A percentile compares a stretch with the other conserved stretches of the same genome.
phyloP scores from a whole-genome alignment of 176 grass and related monocot species.

The Otatea glauca region DNA sequence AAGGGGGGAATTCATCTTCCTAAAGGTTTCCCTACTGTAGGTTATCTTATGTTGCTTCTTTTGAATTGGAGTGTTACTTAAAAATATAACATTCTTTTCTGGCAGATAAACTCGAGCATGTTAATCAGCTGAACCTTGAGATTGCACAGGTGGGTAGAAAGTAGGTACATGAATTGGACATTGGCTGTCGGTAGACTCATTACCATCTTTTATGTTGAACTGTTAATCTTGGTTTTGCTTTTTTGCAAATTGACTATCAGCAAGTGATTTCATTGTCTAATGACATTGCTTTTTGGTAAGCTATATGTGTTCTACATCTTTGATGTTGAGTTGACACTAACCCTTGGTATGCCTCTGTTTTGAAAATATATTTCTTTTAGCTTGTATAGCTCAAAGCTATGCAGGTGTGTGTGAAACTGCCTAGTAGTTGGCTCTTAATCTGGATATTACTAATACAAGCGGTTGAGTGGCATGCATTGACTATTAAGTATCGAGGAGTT shows the following conservation, averaged over 20 bases:
- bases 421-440: not conserved
- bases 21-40: conserved; percentile 52
- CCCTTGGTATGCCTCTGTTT: not conserved
- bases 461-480: not conserved
- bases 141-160: conserved; percentile 83
- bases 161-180: conserved; percentile 69
- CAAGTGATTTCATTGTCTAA: conserved; percentile 35
- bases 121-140: conserved; percentile 83
- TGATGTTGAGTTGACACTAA: conserved; percentile 13
- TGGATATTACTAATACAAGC: conserved; percentile 25
- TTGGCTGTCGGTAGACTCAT: not conserved
- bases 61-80: conserved; percentile 1
- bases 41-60: conserved; percentile 23
- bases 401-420: conserved; percentile 7
- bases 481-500: conserved; percentile 4
- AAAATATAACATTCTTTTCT: conserved; percentile 35
- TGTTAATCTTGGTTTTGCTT: conserved; percentile 26
- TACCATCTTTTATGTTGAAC: conserved; percentile 31
- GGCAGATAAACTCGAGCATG: conserved; percentile 78
- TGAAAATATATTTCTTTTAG: conserved; percentile 26
- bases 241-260: conserved; percentile 19
- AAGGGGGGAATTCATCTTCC: conserved; percentile 95
- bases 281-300: conserved; percentile 16
- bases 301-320: conserved; percentile 13
- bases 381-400: too few relatives aligned